Conservation (phyloP, 768 basidiomycete genomes). For the Ephemerocybe angulata region DNA sequence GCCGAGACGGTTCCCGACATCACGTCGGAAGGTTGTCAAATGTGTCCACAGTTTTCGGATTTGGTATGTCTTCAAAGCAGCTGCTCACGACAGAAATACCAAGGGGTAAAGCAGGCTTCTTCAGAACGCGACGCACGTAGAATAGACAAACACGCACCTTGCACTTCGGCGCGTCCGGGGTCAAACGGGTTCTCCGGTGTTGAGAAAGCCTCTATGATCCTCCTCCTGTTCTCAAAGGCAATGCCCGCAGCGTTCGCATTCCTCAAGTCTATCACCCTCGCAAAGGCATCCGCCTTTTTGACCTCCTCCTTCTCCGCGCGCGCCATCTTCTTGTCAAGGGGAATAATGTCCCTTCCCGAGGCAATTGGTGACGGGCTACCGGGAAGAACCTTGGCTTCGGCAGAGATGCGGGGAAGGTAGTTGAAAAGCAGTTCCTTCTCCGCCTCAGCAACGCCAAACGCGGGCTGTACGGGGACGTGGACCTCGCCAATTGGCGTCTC, state of each 20-base stretch:
- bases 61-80: conserved; percentile 79
- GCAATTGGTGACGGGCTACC: conserved; percentile 5
- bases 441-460: conserved; percentile 60
- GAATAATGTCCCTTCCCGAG: neutral
- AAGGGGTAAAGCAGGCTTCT: too few relatives aligned
- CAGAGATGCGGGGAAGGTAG: conserved; percentile 55
- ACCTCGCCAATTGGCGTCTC: conserved; percentile 35
- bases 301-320: conserved; percentile 23
- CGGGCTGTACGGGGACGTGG: conserved; percentile 48
- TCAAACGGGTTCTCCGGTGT: conserved; percentile 61
- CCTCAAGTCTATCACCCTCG: conserved; percentile 72
- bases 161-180: conserved; percentile 83
- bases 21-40: conserved; percentile 61
- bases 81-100: conserved; percentile 48
- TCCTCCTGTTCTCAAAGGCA: conserved; percentile 77
- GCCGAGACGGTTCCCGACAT: conserved; percentile 73
- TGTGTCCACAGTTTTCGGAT: conserved; percentile 84
- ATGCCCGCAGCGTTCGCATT: conserved; percentile 89
- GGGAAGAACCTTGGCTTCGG: conserved; percentile 22
- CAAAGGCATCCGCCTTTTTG: conserved; percentile 54
- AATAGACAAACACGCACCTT: conserved; percentile 53
- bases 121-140: neutral
- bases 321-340: neutral
- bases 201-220: conserved; percentile 80
- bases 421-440: conserved; percentile 66